Base-by-base conservation (phyloP, 768 basidiomycete species). In the Psilocybe azurescens region DNA sequence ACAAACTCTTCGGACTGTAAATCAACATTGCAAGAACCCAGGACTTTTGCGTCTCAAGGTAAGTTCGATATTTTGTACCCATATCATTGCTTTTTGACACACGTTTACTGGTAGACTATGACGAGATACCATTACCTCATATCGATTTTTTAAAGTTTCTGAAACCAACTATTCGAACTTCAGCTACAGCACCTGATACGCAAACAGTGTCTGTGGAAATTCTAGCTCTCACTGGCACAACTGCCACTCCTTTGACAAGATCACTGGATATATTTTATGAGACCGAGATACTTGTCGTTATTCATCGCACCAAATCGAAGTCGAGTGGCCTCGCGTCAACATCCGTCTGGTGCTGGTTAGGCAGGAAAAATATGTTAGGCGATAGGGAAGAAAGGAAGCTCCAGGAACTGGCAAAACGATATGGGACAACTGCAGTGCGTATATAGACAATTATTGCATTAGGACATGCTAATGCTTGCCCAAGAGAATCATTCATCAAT, bases 281-380 rank as follows among this genome's bases (percentile, higher is more conserved):
- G 56, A 76, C 81, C 1, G 93, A 95, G 69, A 75, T 87, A 7
- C 75, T 93, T 18, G 86, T 83, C 1, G 79, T 94, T 54, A 79
- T 94, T 13, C 83, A 92, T 70, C 83, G 93, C 13, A 81, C 77
- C 24, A 94, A 93, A 72, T 83, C 83, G 0, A 85, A 78, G 58
- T 77, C 81, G n/a, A 87, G 74, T 36, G 88, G 89, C 11, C 78
- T 94, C 14, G 91, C 86, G 3, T 78, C 79, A 28, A 93, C 89
- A 5, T 82, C 80, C 20, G 82, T 94, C 16, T 94, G 91, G 91
- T 84, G 83, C 20, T 95, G 93, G 93, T 75, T 78, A 16, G 93
- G 93, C 0, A 85, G 80, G 56, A 78, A 78, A 41, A 79, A 83
- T 50, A 76, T 73, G 20, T 66, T 82, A 32, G 84, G 84, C 1